Evolutionary conservation across 2,329 filamentous ascomycete genomes (phyloP).

Genomic region (Dothideomycetes sp.): DNA sequence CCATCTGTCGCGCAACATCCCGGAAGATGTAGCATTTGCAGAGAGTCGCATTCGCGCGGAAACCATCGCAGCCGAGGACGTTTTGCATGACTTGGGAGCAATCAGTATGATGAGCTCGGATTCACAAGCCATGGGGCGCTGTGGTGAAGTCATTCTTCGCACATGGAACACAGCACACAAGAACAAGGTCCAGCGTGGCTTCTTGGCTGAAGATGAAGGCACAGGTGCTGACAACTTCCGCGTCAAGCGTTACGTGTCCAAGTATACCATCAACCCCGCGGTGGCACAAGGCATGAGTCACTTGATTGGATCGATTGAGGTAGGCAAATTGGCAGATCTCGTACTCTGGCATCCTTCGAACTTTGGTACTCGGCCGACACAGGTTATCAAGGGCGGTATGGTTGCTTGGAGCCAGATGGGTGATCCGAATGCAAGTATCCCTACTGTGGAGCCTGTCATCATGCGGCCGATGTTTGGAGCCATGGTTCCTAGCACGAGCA

Average conservation of each 20-base stretch:
- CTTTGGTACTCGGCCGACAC: constrained; percentile 77
- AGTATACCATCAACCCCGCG: constrained; percentile 93
- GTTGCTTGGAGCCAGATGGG: constrained; percentile 74
- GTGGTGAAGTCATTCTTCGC: constrained; percentile 82
- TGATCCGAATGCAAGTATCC: constrained; percentile 55
- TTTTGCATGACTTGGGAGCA: constrained; percentile 86
- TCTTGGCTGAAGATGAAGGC: constrained; percentile 65
- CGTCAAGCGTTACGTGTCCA: constrained; percentile 86
- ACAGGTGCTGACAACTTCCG: constrained; percentile 81
- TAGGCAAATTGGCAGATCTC: constrained; percentile 82
- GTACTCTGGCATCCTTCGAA: constrained; percentile 77
- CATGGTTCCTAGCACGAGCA: constrained; percentile 59
- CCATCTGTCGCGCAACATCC: constrained; percentile 83
- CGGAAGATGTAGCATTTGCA: constrained; percentile 91
- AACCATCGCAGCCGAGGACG: constrained; percentile 93
- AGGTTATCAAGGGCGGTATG: constrained; percentile 80
- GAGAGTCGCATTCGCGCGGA: constrained; percentile 90
- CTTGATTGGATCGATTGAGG: constrained; percentile 75
- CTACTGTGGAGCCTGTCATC: constrained; percentile 76
- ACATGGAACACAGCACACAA: constrained; percentile 98
- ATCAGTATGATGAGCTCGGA: constrained; percentile 98
- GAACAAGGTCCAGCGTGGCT: constrained; percentile 80
- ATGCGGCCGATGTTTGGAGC: constrained; percentile 80
- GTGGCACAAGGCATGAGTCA: constrained; percentile 85
- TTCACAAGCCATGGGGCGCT: constrained; percentile 93